These are phyloP conservation scores for Aspergillus nomiae DNA, from an alignment of 2,329 filamentous ascomycete species.

Conservation along the genomic window DNA sequence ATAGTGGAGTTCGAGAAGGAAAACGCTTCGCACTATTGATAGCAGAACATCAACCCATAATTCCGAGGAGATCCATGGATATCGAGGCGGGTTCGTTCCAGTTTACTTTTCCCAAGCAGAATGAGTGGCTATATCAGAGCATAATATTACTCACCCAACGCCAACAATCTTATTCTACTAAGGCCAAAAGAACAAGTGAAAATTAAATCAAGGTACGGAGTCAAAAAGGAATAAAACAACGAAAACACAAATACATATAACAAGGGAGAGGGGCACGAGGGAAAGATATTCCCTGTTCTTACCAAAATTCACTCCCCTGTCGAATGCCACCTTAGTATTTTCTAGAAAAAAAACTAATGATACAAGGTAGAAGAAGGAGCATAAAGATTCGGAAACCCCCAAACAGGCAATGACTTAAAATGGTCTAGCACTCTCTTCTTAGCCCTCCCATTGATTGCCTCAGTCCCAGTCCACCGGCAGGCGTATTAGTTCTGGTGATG, in stretches of 20 bases:
- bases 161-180: background rate
- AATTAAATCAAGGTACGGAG: no score
- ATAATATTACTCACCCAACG: slow-evolving; percentile 1
- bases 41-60: background rate
- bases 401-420: background rate
- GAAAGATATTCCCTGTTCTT: no score
- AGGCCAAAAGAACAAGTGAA: background rate
- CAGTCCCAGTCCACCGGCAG: background rate
- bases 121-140: background rate
- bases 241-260: background rate
- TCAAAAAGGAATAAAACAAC: background rate
- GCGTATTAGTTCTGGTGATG: background rate
- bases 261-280: background rate
- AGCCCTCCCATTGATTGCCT: background rate
- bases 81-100: background rate
- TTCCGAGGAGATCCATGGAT: background rate
- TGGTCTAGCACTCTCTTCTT: background rate
- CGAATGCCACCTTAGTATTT: background rate
- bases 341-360: background rate
- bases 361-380: background rate
- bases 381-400: background rate
- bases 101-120: background rate
- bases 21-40: background rate
- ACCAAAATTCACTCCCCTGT: background rate
- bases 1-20: background rate